Percentiles rank a stretch among this genome's conserved stretches.
phyloP scores from a whole-genome alignment of 441 rosid genomes.

The Adansonia madagascariensis region DNA sequence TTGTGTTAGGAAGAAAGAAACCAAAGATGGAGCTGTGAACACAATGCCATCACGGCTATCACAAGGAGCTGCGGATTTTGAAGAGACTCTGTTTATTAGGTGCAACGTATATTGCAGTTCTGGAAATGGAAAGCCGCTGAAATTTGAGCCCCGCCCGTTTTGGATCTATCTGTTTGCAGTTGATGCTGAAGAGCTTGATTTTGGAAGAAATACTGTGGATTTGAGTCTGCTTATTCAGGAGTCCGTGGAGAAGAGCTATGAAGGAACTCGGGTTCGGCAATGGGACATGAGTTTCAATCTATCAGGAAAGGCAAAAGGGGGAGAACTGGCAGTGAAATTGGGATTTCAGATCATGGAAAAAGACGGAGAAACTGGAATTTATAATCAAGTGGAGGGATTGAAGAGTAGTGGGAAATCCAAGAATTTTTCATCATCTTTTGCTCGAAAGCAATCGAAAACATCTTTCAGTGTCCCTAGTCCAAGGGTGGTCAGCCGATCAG shows the following conservation, averaged over 20 bases:
- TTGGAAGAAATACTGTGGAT: constrained; percentile 71
- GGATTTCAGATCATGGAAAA: constrained; percentile 95
- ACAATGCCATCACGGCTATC: constrained; percentile 93
- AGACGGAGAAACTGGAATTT: constrained; percentile 88
- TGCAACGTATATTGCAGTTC: constrained; percentile 74
- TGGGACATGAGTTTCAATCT: constrained; percentile 81
- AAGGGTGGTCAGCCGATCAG: constrained; percentile 59
- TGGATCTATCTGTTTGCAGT: constrained; percentile 67
- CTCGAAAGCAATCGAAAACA: constrained; percentile 72
- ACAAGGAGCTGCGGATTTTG: constrained; percentile 88
- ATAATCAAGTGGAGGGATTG: constrained; percentile 56
- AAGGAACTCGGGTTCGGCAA: constrained; percentile 83
- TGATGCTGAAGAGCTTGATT: constrained; percentile 83
- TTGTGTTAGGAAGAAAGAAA: constrained; percentile 80
- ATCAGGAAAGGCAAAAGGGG: constrained; percentile 93
- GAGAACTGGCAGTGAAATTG: constrained; percentile 70
- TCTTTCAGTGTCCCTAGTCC: constrained; percentile 94
- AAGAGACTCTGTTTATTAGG: constrained; percentile 79
- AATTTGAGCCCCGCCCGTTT: constrained; percentile 84
- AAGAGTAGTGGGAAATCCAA: constrained; percentile 45
- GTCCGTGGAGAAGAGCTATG: constrained; percentile 71
- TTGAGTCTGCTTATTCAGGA: constrained; percentile 71
- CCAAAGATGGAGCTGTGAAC: constrained; percentile 77
- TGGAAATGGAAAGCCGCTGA: constrained; percentile 53
- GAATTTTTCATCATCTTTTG: constrained; percentile 54